Evolutionary conservation across 169 alveolate genomes (phyloP), one percentile per base, ranked within the genome.

Genomic region (Ichthyophthirius multifiliis): DNA sequence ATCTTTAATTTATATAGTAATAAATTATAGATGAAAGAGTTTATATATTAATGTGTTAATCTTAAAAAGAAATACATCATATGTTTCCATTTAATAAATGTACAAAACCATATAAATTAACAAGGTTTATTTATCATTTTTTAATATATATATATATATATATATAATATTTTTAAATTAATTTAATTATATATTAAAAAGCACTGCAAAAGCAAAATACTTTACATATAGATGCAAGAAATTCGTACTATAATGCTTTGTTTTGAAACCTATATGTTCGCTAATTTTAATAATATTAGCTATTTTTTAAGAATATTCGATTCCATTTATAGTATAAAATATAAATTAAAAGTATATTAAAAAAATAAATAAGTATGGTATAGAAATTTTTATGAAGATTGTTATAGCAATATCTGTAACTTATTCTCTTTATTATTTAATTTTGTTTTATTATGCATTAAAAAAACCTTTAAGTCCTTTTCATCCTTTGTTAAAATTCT

Each of bases 201-300:
- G 71, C 31, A 43, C 43, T 27, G 86, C 82, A 16, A 81, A 81
- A 73, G 86, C 86, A n/a, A 81, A 81, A 73, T 81, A 81, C 43
- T 81, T 81, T 39, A 81, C 86, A 7, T 81, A 81, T 43, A 67
- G 86, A 41, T 81, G 86, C 65, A 81, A 81, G 16, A 81, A 81
- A 73, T 71, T 46, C 47, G 86, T 81, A 2, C 27, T 81, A 10
- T 43, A 81, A 27, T 81, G 48, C 41, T 81, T 74, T 63, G 86
- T 81, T 5, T 39, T 81, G 23, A 81, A 81, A 74, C 86, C 86
- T 16, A 45, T 81, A 18, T 48, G 47, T 6, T 39, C 82, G 0
- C 37, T 81, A 20, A n/a, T 73, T 15, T 35, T 48, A 13, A 35
- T 81, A 41, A 18, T 73, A 18, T 23, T 47, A 10, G 45, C 47